phyloP scores from a whole-genome alignment of 2,329 filamentous ascomycete genomes.

The Parascedosporium putredinis region DNA sequence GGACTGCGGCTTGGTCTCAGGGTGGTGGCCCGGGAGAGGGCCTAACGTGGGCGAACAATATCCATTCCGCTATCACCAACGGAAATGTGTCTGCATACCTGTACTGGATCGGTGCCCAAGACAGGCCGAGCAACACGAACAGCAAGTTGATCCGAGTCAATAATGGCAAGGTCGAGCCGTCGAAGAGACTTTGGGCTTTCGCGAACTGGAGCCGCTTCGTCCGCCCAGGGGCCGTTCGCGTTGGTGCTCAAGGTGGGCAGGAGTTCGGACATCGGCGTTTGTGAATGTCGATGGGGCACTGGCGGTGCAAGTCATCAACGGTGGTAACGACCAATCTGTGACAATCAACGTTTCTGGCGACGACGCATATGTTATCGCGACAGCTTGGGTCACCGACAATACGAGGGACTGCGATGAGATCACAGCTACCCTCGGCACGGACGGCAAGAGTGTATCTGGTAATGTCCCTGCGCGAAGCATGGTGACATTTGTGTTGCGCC shows the following conservation, averaged over 20 bases:
- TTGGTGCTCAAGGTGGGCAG: slow-evolving; percentile 10
- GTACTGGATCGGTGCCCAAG: slow-evolving; percentile 37
- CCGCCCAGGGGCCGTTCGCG: slow-evolving; percentile 15
- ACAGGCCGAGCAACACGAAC: slow-evolving; percentile 4
- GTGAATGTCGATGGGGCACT: slow-evolving; percentile 25
- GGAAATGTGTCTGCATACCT: slow-evolving; percentile 40
- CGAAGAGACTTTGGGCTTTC: slow-evolving; percentile 27
- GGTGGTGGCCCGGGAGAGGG: slow-evolving; percentile 38
- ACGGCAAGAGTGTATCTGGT: not conserved
- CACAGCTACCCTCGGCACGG: not conserved
- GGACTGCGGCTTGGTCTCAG: slow-evolving; percentile 31
- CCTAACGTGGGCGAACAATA: slow-evolving; percentile 44
- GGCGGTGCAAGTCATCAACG: slow-evolving; percentile 16
- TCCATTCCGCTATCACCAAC: slow-evolving; percentile 39
- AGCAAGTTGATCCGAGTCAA: slow-evolving; percentile 6
- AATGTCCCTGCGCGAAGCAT: slow-evolving; percentile 4
- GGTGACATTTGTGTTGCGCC: slow-evolving; percentile 5
- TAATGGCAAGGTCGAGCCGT: slow-evolving; percentile 1
- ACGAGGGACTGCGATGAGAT: slow-evolving; percentile 2
- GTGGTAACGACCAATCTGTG: slow-evolving; percentile 2
- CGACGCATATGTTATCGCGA: not conserved
- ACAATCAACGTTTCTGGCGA: slow-evolving; percentile 2
- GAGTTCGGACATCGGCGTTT: slow-evolving; percentile 25
- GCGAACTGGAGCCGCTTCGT: slow-evolving; percentile 28
- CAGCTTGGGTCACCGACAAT: slow-evolving; percentile 5